These are phyloP conservation scores for Epichloe sylvatica DNA, from an alignment of 2,329 filamentous ascomycete species.

Conservation along the genomic window DNA sequence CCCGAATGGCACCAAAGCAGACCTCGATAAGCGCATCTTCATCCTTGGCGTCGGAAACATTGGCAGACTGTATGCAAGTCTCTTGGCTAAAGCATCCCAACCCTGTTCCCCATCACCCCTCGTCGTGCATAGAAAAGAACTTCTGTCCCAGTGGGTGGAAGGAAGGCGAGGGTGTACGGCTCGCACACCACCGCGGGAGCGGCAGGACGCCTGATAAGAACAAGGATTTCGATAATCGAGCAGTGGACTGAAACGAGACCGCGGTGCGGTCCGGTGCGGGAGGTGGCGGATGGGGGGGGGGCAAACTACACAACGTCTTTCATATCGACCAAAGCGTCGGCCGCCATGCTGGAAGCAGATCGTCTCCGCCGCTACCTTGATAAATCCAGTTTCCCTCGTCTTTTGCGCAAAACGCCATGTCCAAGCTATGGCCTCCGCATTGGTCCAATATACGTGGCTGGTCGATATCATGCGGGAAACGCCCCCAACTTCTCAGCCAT, in stretches of 20 bases:
- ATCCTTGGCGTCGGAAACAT: constrained; percentile 72
- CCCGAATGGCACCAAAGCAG: not conserved
- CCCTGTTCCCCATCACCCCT: constrained; percentile 63
- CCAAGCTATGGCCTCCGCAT: constrained; percentile 43
- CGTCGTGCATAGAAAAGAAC: constrained; percentile 51
- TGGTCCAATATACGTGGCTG: constrained; percentile 27
- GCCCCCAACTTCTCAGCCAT: constrained; percentile 60
- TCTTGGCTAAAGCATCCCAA: constrained; percentile 45
- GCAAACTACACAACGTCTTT: constrained; percentile 61
- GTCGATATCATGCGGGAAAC: constrained; percentile 23
- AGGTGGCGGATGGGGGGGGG: constrained; percentile 24
- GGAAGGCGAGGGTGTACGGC: constrained; percentile 24
- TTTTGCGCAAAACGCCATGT: constrained; percentile 84
- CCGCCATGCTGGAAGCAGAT: constrained; percentile 48
- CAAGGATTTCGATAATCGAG: constrained; percentile 34
- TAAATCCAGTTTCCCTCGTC: constrained; percentile 55
- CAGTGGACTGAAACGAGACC: constrained; percentile 38
- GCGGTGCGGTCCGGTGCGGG: constrained; percentile 20
- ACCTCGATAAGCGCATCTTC: constrained; percentile 43
- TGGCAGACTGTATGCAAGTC: constrained; percentile 64
- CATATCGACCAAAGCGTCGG: constrained; percentile 59
- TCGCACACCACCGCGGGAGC: constrained; percentile 18
- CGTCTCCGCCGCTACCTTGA: constrained; percentile 48
- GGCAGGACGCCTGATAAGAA: constrained; percentile 16
- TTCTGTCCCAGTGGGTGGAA: constrained; percentile 33